These are phyloP conservation scores for Ailanthus altissimus DNA, from an alignment of 345 rosid genomes.

Conservation along the genomic window DNA sequence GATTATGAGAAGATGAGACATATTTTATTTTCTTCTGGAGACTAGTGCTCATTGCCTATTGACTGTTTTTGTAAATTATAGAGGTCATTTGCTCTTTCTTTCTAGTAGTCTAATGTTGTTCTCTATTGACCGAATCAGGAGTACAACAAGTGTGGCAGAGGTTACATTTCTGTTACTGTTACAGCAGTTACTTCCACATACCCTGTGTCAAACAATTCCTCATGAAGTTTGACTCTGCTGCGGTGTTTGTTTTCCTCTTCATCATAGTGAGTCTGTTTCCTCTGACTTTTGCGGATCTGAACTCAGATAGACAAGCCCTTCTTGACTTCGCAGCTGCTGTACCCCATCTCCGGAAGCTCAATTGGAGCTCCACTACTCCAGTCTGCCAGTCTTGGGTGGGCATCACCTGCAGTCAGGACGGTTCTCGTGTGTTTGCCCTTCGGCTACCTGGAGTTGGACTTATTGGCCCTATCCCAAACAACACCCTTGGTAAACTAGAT, in stretches of 20 bases:
- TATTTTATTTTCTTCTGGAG: neutral
- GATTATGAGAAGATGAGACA: neutral
- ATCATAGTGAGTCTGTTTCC: conserved; percentile 32
- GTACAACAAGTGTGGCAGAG: conserved; percentile 26
- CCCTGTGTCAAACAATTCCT: conserved; percentile 24
- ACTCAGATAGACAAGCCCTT: conserved; percentile 71
- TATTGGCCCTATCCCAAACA: conserved; percentile 58
- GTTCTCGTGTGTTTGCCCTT: conserved; percentile 49
- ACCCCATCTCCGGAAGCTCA: conserved; percentile 59
- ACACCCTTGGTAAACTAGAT: conserved; percentile 72
- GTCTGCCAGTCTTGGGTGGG: conserved; percentile 78
- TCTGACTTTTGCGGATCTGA: conserved; percentile 50
- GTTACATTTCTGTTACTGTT: conserved; percentile 28
- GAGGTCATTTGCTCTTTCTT: neutral
- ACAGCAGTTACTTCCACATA: conserved; percentile 17
- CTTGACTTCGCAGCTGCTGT: conserved; percentile 56
- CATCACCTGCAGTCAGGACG: conserved; percentile 46
- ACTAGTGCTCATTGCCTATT: neutral
- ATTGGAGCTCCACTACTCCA: conserved; percentile 56
- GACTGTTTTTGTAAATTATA: neutral
- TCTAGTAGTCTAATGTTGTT: conserved; percentile 22
- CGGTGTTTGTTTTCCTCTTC: conserved; percentile 34
- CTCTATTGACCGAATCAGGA: conserved; percentile 43
- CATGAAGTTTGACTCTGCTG: conserved; percentile 39
- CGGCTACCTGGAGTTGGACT: conserved; percentile 83